Evolutionary conservation across 2,329 filamentous ascomycete genomes (phyloP).

Genomic region (Venturiaceae sp.): DNA sequence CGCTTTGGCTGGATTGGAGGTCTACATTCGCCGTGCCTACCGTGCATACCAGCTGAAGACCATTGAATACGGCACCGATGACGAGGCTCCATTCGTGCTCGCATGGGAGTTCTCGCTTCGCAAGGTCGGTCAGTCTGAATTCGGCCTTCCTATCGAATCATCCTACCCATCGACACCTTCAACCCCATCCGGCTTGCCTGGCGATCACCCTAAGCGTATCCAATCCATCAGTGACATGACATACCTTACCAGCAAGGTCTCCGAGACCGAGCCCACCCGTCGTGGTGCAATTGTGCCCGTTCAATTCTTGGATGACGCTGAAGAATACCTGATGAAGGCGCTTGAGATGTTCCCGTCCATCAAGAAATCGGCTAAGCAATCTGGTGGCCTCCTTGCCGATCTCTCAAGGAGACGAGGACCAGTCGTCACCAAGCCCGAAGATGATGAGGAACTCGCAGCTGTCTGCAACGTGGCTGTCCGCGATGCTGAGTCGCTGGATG

Average conservation of each 20-base stretch:
- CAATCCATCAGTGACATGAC: slow-evolving; percentile 96
- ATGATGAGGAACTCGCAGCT: slow-evolving; percentile 71
- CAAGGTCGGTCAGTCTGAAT: slow-evolving; percentile 87
- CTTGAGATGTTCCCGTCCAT: slow-evolving; percentile 69
- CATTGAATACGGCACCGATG: slow-evolving; percentile 75
- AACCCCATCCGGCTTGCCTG: slow-evolving; percentile 55
- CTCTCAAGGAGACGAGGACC: slow-evolving; percentile 61
- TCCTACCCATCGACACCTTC: slow-evolving; percentile 62
- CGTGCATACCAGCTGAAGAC: slow-evolving; percentile 87
- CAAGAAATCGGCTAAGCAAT: slow-evolving; percentile 44
- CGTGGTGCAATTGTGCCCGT: slow-evolving; percentile 94
- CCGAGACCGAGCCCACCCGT: slow-evolving; percentile 63
- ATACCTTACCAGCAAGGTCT: slow-evolving; percentile 60
- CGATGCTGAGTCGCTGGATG: slow-evolving; percentile 74
- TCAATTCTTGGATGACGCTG: slow-evolving; percentile 86
- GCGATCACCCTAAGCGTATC: slow-evolving; percentile 58
- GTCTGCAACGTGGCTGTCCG: slow-evolving; percentile 89
- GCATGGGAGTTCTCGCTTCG: slow-evolving; percentile 95
- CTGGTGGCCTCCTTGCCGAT: slow-evolving; percentile 55
- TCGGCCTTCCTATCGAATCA: slow-evolving; percentile 70
- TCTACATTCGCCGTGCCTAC: slow-evolving; percentile 93
- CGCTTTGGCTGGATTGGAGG: slow-evolving; percentile 82
- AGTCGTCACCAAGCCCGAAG: slow-evolving; percentile 26
- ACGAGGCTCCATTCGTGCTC: slow-evolving; percentile 67
- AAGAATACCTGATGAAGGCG: slow-evolving; percentile 75